phyloP scores from a whole-genome alignment of 768 basidiomycete genomes.

The Suillus lakei region DNA sequence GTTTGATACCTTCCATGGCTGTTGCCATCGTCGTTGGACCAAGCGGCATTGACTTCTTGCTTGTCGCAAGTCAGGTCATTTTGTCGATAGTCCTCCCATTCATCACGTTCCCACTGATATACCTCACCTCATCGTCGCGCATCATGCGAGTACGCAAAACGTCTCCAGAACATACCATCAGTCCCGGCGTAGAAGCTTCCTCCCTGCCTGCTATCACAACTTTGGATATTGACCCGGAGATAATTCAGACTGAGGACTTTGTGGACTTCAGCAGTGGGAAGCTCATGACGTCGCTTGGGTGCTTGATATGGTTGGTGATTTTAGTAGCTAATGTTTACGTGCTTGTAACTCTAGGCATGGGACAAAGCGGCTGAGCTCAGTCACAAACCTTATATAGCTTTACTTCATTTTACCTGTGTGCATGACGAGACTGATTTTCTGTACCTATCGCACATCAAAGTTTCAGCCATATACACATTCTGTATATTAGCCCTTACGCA shows the following conservation, averaged over 20 bases:
- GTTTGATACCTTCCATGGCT: constrained; percentile 80
- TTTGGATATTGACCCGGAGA: constrained; percentile 7
- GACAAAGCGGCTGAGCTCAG: constrained; percentile 27
- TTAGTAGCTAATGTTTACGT: constrained; percentile 79
- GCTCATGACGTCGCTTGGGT: constrained; percentile 54
- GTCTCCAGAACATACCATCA: background rate
- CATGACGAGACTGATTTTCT: background rate
- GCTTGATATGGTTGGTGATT: constrained; percentile 66
- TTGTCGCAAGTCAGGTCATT: constrained; percentile 87
- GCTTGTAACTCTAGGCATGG: constrained; percentile 60
- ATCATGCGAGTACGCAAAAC: constrained; percentile 68
- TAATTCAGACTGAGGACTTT: constrained; percentile 35
- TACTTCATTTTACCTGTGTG: background rate
- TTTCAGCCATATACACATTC: background rate
- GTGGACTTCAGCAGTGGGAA: constrained; percentile 71
- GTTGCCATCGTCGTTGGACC: constrained; percentile 78
- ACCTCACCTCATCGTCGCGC: constrained; percentile 64
- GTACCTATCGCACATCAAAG: background rate
- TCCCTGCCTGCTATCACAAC: background rate
- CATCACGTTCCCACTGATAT: constrained; percentile 81
- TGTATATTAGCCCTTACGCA: background rate
- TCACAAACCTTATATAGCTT: background rate
- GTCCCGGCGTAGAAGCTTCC: background rate
- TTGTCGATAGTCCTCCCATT: constrained; percentile 86
- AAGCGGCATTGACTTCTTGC: constrained; percentile 71